Percentiles rank a stretch among this genome's conserved stretches.
Conservation (phyloP, 352 stramenopile genomes). For the Pilasporangium apinafurcum region DNA sequence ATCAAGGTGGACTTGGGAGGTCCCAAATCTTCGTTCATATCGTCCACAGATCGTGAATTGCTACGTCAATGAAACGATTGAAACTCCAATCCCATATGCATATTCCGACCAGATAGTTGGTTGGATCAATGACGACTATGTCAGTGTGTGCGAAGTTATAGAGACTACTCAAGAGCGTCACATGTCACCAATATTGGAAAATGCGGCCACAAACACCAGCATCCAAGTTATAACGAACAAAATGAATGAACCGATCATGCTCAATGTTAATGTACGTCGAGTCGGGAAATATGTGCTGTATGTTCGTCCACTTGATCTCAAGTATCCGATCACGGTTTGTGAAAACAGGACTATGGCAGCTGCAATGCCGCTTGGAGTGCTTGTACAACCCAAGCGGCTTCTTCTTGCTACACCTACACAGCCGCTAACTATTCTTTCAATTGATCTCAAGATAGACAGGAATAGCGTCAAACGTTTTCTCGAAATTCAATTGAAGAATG, state of each 20-base stretch:
- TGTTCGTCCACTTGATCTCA: constrained; percentile 22
- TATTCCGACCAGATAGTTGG: constrained; percentile 14
- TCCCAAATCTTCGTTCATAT: constrained; percentile 25
- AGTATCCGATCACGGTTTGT: constrained; percentile 23
- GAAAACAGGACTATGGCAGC: constrained; percentile 11
- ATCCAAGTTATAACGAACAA: constrained; percentile 17
- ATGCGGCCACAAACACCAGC: constrained; percentile 2
- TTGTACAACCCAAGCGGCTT: constrained; percentile 8
- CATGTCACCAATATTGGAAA: constrained; percentile 22
- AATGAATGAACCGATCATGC: constrained; percentile 6
- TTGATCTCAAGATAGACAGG: constrained; percentile 11
- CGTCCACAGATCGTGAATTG: constrained; percentile 21
- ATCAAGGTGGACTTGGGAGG: constrained; percentile 22
- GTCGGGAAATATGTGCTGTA: constrained; percentile 24
- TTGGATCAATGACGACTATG: constrained; percentile 17
- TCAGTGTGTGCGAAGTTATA: constrained; percentile 25
- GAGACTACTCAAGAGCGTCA: neutral
- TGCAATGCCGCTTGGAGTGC: constrained; percentile 5
- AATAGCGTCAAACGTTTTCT: constrained; percentile 4
- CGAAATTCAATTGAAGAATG: constrained; percentile 19
- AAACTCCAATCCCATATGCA: constrained; percentile 23
- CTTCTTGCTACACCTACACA: constrained; percentile 1
- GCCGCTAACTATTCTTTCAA: constrained; percentile 20
- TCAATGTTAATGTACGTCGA: constrained; percentile 13
- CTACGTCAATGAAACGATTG: constrained; percentile 14